Evolutionary conservation across 176 grass and related monocot species (phyloP).

Genomic region (Zea luxurians): DNA sequence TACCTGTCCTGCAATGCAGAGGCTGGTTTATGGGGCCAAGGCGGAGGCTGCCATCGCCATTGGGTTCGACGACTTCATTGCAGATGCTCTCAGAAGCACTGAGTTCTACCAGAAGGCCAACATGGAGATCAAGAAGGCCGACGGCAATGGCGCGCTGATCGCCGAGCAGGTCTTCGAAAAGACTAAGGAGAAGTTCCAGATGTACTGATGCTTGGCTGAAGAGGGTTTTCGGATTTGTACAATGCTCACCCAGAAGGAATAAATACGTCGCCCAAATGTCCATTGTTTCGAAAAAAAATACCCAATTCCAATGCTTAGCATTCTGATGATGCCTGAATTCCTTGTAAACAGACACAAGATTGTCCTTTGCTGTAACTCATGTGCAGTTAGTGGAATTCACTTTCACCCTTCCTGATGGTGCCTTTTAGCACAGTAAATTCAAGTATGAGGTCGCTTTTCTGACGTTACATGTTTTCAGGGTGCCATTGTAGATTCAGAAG

Average conservation of each 20-base stretch:
- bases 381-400: slow-evolving; percentile 18
- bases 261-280: slow-evolving; percentile 6
- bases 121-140: too few species aligned
- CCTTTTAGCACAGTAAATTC: background rate
- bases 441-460: background rate
- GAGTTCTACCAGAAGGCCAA: too few species aligned
- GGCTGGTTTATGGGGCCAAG: too few species aligned
- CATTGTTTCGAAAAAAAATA: slow-evolving; percentile 3
- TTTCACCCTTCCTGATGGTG: background rate
- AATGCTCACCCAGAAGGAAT: slow-evolving; percentile 7
- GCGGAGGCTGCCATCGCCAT: too few species aligned
- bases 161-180: slow-evolving; percentile 83
- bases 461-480: background rate
- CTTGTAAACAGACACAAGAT: background rate
- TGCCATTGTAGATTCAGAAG: too few species aligned
- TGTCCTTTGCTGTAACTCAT: background rate
- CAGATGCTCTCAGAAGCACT: too few species aligned
- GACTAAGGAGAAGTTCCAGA: slow-evolving; percentile 77
- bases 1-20: too few species aligned
- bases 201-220: slow-evolving; percentile 45
- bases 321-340: too few species aligned
- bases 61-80: too few species aligned
- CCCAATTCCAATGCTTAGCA: background rate
- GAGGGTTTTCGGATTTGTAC: background rate
- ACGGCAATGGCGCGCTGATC: slow-evolving; percentile 68